phyloP scores from a whole-genome alignment of 2,329 filamentous ascomycete genomes.

The Chalaropsis ovoidea region DNA sequence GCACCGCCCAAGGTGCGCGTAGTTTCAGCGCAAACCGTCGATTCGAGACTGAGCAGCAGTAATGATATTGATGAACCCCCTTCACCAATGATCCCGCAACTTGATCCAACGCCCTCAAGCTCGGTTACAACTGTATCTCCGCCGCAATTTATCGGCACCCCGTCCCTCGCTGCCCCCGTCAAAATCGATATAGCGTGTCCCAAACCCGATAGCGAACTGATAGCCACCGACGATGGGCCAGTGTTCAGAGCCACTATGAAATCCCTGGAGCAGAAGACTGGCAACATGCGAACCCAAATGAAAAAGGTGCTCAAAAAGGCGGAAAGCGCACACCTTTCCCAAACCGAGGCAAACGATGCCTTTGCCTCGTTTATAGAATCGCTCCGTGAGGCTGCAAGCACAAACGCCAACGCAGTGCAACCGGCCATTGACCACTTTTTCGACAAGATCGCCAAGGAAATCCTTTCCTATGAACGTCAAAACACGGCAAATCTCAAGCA shows the following conservation, averaged over 20 bases:
- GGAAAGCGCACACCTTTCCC: slow-evolving; percentile 74
- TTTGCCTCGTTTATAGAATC: slow-evolving; percentile 75
- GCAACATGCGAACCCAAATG: slow-evolving; percentile 85
- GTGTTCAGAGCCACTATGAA: slow-evolving; percentile 96
- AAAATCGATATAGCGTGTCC: slow-evolving; percentile 84
- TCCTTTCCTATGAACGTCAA: slow-evolving; percentile 72
- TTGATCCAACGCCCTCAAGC: slow-evolving; percentile 31
- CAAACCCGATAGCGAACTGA: slow-evolving; percentile 74
- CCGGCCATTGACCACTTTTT: slow-evolving; percentile 97
- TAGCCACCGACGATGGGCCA: slow-evolving; percentile 80
- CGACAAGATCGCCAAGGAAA: slow-evolving; percentile 88
- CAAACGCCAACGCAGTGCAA: slow-evolving; percentile 93
- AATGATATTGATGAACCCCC: slow-evolving; percentile 51
- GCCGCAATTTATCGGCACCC: slow-evolving; percentile 27
- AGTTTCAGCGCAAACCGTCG: slow-evolving; percentile 76
- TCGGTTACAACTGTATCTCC: slow-evolving; percentile 28
- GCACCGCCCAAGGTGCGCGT: slow-evolving; percentile 69
- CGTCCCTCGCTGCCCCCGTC: slow-evolving; percentile 37
- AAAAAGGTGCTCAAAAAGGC: slow-evolving; percentile 92
- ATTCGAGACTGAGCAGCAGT: slow-evolving; percentile 66
- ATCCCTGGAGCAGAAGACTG: slow-evolving; percentile 88
- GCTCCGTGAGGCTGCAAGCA: slow-evolving; percentile 73
- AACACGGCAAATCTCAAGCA: slow-evolving; percentile 79
- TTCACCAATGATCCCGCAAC: slow-evolving; percentile 40
- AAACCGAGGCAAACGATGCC: slow-evolving; percentile 75